Evolutionary conservation across 805 yeast species (phyloP), one percentile per base, ranked within the genome.

Genomic region (Teunomyces kruisii): DNA sequence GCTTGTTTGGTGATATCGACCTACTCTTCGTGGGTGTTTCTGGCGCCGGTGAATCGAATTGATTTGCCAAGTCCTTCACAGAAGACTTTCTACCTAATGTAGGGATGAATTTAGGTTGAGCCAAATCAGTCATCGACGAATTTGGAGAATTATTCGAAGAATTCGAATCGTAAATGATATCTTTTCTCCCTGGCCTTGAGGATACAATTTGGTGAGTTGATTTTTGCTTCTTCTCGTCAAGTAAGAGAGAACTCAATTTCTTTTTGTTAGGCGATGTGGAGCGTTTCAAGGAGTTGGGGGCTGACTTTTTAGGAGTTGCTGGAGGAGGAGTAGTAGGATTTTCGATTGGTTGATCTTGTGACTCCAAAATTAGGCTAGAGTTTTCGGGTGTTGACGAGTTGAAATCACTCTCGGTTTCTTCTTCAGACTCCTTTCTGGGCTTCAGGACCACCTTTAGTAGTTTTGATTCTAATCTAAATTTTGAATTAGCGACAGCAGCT

Each of bases 211-310:
- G 38, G 9, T 32, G 19, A 12, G n/a, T 30, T 31, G 40, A 31
- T 6, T 44, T n/a, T 9, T 42, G 29, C 30, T 40, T 46, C 31
- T 42, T 43, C 9, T 42, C 52, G 9, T 44, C 55, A 13, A 26
- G 56, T 39, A 53, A 44, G 19, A 47, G 31, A 4, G 56, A 26
- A 32, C 52, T 59, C 36, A 65, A 50, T 29, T 62, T 64, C 47
- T 65, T 68, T 42, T 70, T 72, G 43, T 64, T 68, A 3, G 75
- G 75, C 1, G 75, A 70, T 1, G 61, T 53, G 1, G 75, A 69
- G 47, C 75, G 56, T 43, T 55, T 69, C 28, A 69, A 61, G 1
- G 61, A 42, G 16, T 45, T 49, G 0, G 55, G 43, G 4, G 46
- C 43, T 7, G 49, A 32, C 19, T 47, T 51, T 16, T 45, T 45